These are phyloP conservation scores for Leishmania mexicana DNA, from an alignment of 208 protist genomes.

Conservation along the genomic window DNA sequence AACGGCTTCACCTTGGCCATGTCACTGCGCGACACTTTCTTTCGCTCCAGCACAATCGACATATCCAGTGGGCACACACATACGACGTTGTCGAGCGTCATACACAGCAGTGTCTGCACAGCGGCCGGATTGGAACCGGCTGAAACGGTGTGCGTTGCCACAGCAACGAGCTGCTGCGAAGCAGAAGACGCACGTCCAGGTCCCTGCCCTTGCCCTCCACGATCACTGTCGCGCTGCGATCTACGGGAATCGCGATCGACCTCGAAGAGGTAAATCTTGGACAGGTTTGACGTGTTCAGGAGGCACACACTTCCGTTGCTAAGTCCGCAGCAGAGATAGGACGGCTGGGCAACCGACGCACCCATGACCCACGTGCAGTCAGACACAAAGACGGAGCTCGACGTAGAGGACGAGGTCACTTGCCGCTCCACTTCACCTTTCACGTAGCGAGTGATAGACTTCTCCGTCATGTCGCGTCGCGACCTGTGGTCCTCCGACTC, in stretches of 20 bases:
- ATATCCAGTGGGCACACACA: slow-evolving; percentile 38
- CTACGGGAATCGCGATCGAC: slow-evolving; percentile 21
- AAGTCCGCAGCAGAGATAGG: slow-evolving; percentile 65
- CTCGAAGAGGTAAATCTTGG: slow-evolving; percentile 74
- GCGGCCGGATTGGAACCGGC: neutral
- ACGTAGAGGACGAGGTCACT: slow-evolving; percentile 60
- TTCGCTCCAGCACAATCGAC: slow-evolving; percentile 35
- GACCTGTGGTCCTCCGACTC: slow-evolving; percentile 53
- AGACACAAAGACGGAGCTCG: slow-evolving; percentile 46
- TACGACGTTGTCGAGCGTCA: slow-evolving; percentile 28
- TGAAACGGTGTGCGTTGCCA: slow-evolving; percentile 19
- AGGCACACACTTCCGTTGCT: slow-evolving; percentile 67
- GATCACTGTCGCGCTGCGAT: slow-evolving; percentile 11
- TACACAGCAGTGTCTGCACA: slow-evolving; percentile 28
- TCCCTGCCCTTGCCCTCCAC: slow-evolving; percentile 6
- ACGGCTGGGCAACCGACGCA: slow-evolving; percentile 23
- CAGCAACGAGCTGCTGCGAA: slow-evolving; percentile 24
- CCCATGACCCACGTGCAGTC: slow-evolving; percentile 57
- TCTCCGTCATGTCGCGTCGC: slow-evolving; percentile 54
- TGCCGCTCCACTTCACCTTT: slow-evolving; percentile 48
- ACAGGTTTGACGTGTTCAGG: slow-evolving; percentile 65
- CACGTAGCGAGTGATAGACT: slow-evolving; percentile 47
- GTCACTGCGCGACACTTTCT: slow-evolving; percentile 34
- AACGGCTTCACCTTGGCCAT: slow-evolving; percentile 32
- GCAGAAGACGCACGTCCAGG: neutral